Base-by-base conservation (phyloP, 495 filamentous ascomycete genomes). In the Talaromyces stipitatus region DNA sequence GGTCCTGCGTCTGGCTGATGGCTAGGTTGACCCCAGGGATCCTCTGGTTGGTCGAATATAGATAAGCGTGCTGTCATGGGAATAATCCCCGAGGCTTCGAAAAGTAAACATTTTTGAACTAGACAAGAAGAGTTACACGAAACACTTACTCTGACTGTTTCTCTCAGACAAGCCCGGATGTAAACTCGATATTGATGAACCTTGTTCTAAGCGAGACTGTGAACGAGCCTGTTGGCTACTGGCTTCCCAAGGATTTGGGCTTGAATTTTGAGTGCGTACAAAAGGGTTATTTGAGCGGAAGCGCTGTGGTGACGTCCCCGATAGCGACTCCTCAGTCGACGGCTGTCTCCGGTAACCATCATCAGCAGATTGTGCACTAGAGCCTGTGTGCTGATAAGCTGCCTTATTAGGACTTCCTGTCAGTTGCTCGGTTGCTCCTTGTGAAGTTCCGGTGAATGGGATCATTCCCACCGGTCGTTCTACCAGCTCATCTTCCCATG, bases 201-300 rank as follows among this genome's bases (percentile, higher is more conserved):
- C 16, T 28, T 52, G 56, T 11, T 54, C 47, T 30, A 32, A 18
- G 6, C 22, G 48, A n/a, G 9, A 23, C 10, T 33, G 47, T 2
- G 30, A 12, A n/a, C 50, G 65, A 26, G 14, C 64, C 56, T 20
- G 63, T n/a, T 36, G 48, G 26, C 60, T 63, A 58, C 62, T 64
- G 22, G 68, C 61, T 12, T 65, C 66, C 58, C 60, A 63, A 10
- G 64, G 61, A 28, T 67, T 66, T 7, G 61, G 56, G 2, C 64
- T 57, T 8, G 61, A 54, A 3, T 67, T 54, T 47, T 65, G 60
- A 2, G 68, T 56, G 32, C 73, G 74, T 54, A 75, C 36, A 48
- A 77, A 77, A 11, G 74, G 74, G 50, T 77, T 77, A 46, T 76
- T 77, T 7, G 74, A 76, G 32, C 68, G 72, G 11, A 77, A 60